These are phyloP conservation scores for Apiotrichum gracile DNA, from an alignment of 1,284 basidiomycete genomes.

Conservation along the genomic window DNA sequence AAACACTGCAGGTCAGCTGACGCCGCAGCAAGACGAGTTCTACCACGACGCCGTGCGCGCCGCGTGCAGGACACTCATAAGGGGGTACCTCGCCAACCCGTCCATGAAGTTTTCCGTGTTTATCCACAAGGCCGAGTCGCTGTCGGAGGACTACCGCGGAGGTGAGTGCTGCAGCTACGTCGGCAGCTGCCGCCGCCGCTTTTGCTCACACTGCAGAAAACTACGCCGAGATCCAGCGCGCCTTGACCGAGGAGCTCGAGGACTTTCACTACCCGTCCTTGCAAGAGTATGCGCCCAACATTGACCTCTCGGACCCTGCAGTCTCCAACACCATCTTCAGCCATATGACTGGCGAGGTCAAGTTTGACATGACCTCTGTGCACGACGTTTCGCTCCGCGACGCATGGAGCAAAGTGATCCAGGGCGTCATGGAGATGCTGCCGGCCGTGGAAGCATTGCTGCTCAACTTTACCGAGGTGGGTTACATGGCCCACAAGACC, in stretches of 20 bases:
- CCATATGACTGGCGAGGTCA: constrained; percentile 42
- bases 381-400: constrained; percentile 53
- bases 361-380: constrained; percentile 53
- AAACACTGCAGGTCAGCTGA: constrained; percentile 40
- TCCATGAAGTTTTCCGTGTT: constrained; percentile 83
- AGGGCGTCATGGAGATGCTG: constrained; percentile 50
- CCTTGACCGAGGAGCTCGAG: constrained; percentile 71
- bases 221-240: constrained; percentile 77
- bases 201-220: constrained; percentile 56
- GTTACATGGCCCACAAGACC: constrained; percentile 6
- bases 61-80: constrained; percentile 68
- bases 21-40: constrained; percentile 49
- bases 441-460: constrained; percentile 49
- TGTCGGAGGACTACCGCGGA: constrained; percentile 86
- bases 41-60: constrained; percentile 64
- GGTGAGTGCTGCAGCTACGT: constrained; percentile 53
- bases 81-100: constrained; percentile 69
- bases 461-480: constrained; percentile 48
- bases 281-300: constrained; percentile 18
- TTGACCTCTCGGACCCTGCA: constrained; percentile 35
- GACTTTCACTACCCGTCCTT: constrained; percentile 55
- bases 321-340: constrained; percentile 34
- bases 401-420: constrained; percentile 52
- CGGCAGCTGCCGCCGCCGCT: too few species aligned
- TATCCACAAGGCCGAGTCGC: constrained; percentile 90